phyloP scores from a whole-genome alignment of 176 grass and related monocot genomes.

The Phoenix dactylifera region DNA sequence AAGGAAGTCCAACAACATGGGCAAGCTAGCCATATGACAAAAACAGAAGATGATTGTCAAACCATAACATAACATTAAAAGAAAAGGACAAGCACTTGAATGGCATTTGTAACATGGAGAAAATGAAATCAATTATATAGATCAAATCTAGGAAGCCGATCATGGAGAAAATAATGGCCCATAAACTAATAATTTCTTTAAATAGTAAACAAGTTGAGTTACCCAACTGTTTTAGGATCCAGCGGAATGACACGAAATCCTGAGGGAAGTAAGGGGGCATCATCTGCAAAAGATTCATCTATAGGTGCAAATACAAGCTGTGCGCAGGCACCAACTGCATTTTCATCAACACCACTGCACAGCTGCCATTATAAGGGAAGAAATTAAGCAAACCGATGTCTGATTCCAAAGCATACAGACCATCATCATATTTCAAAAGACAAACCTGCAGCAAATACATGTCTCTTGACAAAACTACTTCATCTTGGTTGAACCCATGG shows the following conservation, averaged over 20 bases:
- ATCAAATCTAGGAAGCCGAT: no score
- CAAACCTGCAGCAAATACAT: slow-evolving; percentile 89
- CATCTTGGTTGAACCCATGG: slow-evolving; percentile 86
- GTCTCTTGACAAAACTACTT: slow-evolving; percentile 80
- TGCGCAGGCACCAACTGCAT: slow-evolving; percentile 69
- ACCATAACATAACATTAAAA: no score
- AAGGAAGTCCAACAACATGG: no score
- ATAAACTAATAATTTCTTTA: no score
- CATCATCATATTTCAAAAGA: background rate
- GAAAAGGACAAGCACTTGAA: no score
- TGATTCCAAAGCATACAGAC: no score
- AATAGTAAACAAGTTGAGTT: background rate
- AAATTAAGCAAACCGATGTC: background rate
- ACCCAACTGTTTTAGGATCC: slow-evolving; percentile 69
- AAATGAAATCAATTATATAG: no score
- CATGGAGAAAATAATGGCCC: no score
- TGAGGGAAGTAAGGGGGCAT: slow-evolving; percentile 72
- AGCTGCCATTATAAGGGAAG: slow-evolving; percentile 40
- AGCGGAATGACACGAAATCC: slow-evolving; percentile 90
- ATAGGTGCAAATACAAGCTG: slow-evolving; percentile 98
- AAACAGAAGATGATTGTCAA: no score
- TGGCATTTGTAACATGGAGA: no score
- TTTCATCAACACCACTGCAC: slow-evolving; percentile 88
- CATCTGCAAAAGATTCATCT: slow-evolving; percentile 97
- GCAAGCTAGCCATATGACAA: no score